Conservation (phyloP, 441 rosid genomes). For the Adansonia gregorii region DNA sequence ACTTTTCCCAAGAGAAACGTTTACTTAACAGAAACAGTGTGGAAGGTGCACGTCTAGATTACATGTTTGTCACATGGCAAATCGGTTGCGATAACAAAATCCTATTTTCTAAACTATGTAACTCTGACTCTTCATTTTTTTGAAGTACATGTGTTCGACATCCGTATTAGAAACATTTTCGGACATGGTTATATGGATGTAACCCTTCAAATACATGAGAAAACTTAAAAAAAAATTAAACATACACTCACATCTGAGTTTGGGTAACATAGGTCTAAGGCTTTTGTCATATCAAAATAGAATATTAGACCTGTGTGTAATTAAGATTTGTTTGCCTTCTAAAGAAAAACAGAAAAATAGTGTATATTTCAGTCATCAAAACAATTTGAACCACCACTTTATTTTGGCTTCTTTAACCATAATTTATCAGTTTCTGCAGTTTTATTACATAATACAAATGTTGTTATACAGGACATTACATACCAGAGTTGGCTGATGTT, state of each 20-base stretch:
- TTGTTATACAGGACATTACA: conserved; percentile 60
- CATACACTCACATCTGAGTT: too few species aligned
- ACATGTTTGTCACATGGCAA: not conserved
- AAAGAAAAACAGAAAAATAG: not conserved
- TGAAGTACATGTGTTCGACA: too few species aligned
- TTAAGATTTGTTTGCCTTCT: not conserved
- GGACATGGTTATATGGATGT: too few species aligned
- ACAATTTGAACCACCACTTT: not conserved
- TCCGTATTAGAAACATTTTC: too few species aligned
- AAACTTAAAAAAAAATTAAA: too few species aligned
- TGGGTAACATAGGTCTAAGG: too few species aligned
- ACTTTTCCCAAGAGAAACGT: too few species aligned
- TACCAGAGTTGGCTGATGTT: conserved; percentile 67
- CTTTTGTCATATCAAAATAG: not conserved
- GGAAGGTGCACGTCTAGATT: not conserved
- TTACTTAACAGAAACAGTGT: too few species aligned
- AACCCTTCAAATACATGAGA: too few species aligned
- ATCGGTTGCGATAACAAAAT: not conserved
- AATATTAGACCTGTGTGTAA: not conserved
- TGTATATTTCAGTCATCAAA: not conserved
- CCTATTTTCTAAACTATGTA: too few species aligned
- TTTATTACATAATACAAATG: not conserved
- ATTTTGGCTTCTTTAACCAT: not conserved
- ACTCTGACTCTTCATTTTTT: too few species aligned
- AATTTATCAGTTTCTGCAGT: not conserved